Evolutionary conservation across 805 yeast genomes (phyloP).

Genomic region (Barnettozyma vustinii): DNA sequence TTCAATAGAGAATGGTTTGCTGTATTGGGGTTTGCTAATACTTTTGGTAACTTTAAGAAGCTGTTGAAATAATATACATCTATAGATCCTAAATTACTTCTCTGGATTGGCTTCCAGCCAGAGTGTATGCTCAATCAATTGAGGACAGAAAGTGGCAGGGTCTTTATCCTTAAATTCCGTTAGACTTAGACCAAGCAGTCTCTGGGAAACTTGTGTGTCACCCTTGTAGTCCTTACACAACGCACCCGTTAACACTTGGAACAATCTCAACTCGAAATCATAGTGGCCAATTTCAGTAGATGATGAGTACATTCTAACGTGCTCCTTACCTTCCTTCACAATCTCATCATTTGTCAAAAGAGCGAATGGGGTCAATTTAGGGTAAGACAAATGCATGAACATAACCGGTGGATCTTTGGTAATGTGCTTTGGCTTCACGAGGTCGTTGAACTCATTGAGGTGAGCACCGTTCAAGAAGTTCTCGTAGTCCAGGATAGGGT

Average conservation of each 20-base stretch:
- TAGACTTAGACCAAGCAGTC: constrained; percentile 25
- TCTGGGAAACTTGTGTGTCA: constrained; percentile 17
- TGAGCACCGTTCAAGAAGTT: constrained; percentile 20
- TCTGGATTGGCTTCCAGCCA: constrained; percentile 29
- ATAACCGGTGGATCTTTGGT: constrained; percentile 22
- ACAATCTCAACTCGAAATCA: constrained; percentile 36
- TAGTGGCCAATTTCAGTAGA: constrained; percentile 26
- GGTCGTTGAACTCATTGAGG: constrained; percentile 14
- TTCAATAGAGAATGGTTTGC: constrained; percentile 11
- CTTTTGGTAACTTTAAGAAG: constrained; percentile 7
- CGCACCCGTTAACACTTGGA: constrained; percentile 34
- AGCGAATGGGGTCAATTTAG: constrained; percentile 38
- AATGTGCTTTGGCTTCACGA: constrained; percentile 12
- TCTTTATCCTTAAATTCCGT: constrained; percentile 25
- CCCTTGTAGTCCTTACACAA: constrained; percentile 29
- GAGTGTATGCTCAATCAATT: constrained; percentile 30
- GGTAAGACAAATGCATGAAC: constrained; percentile 59
- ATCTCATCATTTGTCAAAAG: constrained; percentile 25
- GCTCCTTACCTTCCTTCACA: constrained; percentile 19
- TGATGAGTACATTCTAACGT: constrained; percentile 30
- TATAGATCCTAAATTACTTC: constrained; percentile 8
- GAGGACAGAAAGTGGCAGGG: constrained; percentile 27
- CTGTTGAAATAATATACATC: constrained; percentile 3
- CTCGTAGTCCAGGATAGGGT: constrained; percentile 27
- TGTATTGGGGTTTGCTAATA: constrained; percentile 9